Base-by-base conservation (phyloP, 768 basidiomycete genomes). In the Mycena epipterygia region DNA sequence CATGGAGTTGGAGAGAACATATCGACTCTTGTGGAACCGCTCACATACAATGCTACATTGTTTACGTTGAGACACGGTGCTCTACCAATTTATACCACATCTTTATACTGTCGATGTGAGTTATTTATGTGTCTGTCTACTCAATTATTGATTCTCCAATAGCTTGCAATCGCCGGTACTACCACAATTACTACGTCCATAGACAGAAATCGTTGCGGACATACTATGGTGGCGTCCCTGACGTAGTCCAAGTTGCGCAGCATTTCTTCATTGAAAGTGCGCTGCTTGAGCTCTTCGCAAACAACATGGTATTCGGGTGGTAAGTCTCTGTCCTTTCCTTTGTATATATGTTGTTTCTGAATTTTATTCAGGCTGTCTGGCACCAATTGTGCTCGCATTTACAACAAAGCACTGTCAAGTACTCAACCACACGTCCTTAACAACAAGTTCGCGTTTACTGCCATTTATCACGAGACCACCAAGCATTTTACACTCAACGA, bases 161-260 rank as follows among this genome's bases (percentile, higher is more conserved):
- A 66, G 64, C 0, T 5, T 66, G 64, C 51, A 23, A 58, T 30
- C 42, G 44, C 0, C 64, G 55, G 9, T 66, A 66, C 46, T 39
- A 66, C 37, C 64, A 56, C 23, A 66, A 66, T 21, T 66, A 66
- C 21, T n/a, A 33, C 17, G 55, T 58, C 6, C 64, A 58, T 17
- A 66, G 58, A 12, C 25, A 46, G 27, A n/a, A 11, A 3, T 57
- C 55, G 3, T 14, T 58, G 33, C 66, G 41, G 13, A 69, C 66
- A 14, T 74, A 70, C 42, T 74, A 74, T 46, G 60, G 64, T 25
- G 74, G 74, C 33, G 62, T 74, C 55, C 73, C 71, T 13, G 35
- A 55, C 19, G 32, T 53, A 2, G 53, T 73, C 25, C 68, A 73
- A 39, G 73, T 62, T 2, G 71, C 67, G 17, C 46, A 65, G 39